Conservation (phyloP, 257 asterid species). For the Fraxinus cuspidata region DNA sequence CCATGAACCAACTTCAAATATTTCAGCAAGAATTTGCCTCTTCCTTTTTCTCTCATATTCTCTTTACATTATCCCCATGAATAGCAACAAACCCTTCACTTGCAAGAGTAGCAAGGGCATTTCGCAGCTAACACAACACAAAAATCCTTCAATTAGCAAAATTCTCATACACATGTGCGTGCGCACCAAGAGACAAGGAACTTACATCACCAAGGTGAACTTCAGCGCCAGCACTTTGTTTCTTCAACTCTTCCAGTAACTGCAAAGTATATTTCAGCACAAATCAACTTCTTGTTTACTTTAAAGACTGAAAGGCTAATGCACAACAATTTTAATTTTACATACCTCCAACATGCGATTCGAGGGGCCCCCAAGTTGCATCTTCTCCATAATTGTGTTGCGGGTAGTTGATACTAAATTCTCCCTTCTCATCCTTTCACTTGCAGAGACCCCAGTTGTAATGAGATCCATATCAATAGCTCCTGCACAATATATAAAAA, state of each 20-base stretch:
- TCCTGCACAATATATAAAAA: slow-evolving; percentile 44
- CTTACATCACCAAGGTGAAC: slow-evolving; percentile 74
- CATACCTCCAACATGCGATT: slow-evolving; percentile 80
- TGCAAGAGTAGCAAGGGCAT: slow-evolving; percentile 77
- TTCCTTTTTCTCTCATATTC: slow-evolving; percentile 41
- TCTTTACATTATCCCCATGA: slow-evolving; percentile 84
- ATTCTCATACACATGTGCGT: not conserved
- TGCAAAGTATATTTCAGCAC: slow-evolving; percentile 28
- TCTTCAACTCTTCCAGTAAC: slow-evolving; percentile 91
- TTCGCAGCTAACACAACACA: slow-evolving; percentile 7
- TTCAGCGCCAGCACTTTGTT: slow-evolving; percentile 57
- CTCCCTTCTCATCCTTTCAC: slow-evolving; percentile 97
- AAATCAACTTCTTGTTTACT: slow-evolving; percentile 22
- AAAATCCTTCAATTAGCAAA: not conserved
- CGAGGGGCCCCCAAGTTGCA: slow-evolving; percentile 86
- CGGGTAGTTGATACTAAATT: slow-evolving; percentile 69
- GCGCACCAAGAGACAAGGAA: slow-evolving; percentile 4
- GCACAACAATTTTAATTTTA: slow-evolving; percentile 1
- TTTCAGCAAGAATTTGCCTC: slow-evolving; percentile 5
- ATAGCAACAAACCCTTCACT: slow-evolving; percentile 75
- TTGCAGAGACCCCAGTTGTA: slow-evolving; percentile 97
- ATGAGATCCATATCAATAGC: slow-evolving; percentile 98
- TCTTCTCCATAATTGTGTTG: slow-evolving; percentile 75
- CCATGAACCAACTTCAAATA: not conserved
- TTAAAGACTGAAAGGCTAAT: not conserved